Conservation (phyloP, 345 rosid species). For the Carallia brachiata region DNA sequence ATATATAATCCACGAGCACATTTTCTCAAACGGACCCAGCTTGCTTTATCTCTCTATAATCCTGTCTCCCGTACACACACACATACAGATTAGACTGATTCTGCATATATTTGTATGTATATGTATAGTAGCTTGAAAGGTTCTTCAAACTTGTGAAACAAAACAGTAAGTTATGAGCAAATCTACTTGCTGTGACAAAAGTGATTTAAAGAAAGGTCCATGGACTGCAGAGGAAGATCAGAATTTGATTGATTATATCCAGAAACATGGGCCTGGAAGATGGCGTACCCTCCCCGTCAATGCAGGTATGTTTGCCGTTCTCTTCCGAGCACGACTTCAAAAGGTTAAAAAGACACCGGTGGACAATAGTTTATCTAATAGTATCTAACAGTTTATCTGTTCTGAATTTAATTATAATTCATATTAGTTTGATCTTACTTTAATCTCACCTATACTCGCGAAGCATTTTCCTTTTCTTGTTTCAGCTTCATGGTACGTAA, state of each 20-base stretch:
- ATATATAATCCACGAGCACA: slow-evolving; percentile 8
- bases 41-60: background rate
- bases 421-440: too few species aligned
- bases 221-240: slow-evolving; percentile 91
- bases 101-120: background rate
- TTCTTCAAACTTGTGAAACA: background rate
- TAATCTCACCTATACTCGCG: too few species aligned
- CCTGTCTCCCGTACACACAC: background rate
- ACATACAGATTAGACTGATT: too few species aligned
- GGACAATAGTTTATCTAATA: too few species aligned
- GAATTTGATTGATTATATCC: slow-evolving; percentile 57
- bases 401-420: too few species aligned
- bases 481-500: background rate
- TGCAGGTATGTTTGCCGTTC: slow-evolving; percentile 49
- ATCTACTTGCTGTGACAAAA: slow-evolving; percentile 44
- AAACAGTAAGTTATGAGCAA: slow-evolving; percentile 40
- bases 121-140: background rate
- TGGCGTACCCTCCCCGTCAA: slow-evolving; percentile 79
- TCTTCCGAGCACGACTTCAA: background rate
- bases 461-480: background rate
- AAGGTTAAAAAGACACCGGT: too few species aligned
- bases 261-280: slow-evolving; percentile 69
- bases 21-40: background rate
- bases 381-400: too few species aligned
- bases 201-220: slow-evolving; percentile 80